Base-by-base conservation (phyloP, 768 basidiomycete species). In the Antrodiella citrinella region DNA sequence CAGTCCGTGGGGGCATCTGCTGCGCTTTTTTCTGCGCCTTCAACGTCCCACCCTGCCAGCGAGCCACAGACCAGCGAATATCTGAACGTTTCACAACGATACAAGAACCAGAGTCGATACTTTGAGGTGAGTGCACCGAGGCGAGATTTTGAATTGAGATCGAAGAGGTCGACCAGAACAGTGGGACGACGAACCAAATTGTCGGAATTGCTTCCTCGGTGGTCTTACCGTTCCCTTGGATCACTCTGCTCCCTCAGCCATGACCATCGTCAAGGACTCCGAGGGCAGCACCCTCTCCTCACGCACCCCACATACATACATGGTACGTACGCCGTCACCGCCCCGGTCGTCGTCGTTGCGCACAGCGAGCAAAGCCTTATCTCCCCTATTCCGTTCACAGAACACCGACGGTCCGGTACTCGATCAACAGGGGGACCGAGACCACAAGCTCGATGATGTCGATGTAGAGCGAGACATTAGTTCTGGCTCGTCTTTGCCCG, bases 361-460 rank as follows among this genome's bases (percentile, higher is more conserved):
- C 18, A 7, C 19, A 49, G 49, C 44, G 24, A 13, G 44, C 43
- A 20, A 48, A 47, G 26, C 45, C 44, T 42, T 39, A 19, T 53
- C 49, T 38, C 35, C 50, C 48, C 45, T 56, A 49, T n/a, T n/a
- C n/a, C n/a, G n/a, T n/a, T n/a, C n/a, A n/a, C n/a, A 76, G 74
- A 53, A 64, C 61, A 62, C 77, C 74, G 73, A 77, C 50, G 68
- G 71, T 74, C 66, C 64, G 74, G 76, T 75, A 75, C 15, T 22
- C 21, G 21, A 43, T 43, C 64, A 70, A 64, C n/a, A n/a, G n/a
- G n/a, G n/a, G n/a, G 69, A 72, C 69, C 62, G 67, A 49, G 52
- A 54, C 50, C 54, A 59, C 52, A 61, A 67, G 52, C 64, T 66
- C 54, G 65, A 67, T 57, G 68, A 69, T 61, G 50, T 56, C 50